Percentiles rank a stretch among this genome's conserved stretches.
Evolutionary conservation across 2,329 filamentous ascomycete genomes (phyloP).

Genomic region (Monosporascus sp.): DNA sequence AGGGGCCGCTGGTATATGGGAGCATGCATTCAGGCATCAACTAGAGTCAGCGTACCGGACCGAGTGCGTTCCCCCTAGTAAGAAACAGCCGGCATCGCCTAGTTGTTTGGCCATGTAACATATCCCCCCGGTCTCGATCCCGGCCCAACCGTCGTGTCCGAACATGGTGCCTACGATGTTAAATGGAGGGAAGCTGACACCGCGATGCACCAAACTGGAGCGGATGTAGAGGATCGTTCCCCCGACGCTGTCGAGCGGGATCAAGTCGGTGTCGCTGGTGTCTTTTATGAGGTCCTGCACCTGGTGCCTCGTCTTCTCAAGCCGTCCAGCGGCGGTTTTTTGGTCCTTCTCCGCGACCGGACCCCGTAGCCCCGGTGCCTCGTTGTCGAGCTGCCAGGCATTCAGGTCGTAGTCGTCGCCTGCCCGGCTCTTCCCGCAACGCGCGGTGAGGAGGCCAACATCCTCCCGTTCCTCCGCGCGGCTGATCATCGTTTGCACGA

Average conservation of each 20-base stretch:
- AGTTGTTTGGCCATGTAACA: constrained; percentile 26
- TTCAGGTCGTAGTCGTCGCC: constrained; percentile 30
- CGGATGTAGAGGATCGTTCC: constrained; percentile 31
- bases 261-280: constrained; percentile 23
- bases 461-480: constrained; percentile 20
- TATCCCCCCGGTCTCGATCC: constrained; percentile 32
- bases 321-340: neutral
- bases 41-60: constrained; percentile 24
- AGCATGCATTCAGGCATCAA: neutral
- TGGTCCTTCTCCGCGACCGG: neutral
- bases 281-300: constrained; percentile 5
- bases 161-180: constrained; percentile 30
- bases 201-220: constrained; percentile 25
- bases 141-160: constrained; percentile 28
- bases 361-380: neutral
- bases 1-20: neutral
- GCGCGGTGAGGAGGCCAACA: constrained; percentile 28
- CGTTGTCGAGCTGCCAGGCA: constrained; percentile 23
- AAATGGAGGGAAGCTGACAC: constrained; percentile 28
- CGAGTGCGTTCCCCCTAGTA: constrained; percentile 23
- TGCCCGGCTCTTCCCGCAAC: constrained; percentile 24
- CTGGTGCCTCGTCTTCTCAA: neutral
- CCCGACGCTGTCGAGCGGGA: constrained; percentile 30
- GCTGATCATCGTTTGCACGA: constrained; percentile 27
- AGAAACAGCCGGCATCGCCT: constrained; percentile 23